Conservation (phyloP, 2,329 filamentous ascomycete species). For the Septoria petroselini region DNA sequence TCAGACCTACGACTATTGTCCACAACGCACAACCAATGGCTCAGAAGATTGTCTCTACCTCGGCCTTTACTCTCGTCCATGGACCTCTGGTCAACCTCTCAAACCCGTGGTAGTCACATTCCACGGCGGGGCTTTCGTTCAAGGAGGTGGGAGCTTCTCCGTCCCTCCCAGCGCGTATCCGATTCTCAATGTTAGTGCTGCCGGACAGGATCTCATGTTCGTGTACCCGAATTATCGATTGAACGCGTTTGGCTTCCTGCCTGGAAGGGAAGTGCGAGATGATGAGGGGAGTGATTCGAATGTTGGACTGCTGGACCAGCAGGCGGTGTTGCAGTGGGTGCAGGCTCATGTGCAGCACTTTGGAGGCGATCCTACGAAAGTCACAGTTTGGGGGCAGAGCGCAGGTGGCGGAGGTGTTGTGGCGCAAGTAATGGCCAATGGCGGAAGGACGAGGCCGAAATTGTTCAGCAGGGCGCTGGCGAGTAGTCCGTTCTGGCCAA, state of each 20-base stretch:
- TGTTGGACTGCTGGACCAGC: constrained; percentile 48
- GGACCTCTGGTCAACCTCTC: constrained; percentile 45
- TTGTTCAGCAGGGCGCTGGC: constrained; percentile 53
- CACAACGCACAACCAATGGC: constrained; percentile 26
- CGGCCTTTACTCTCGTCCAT: constrained; percentile 59
- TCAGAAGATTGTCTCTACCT: constrained; percentile 46
- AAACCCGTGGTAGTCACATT: constrained; percentile 60
- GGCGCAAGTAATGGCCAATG: constrained; percentile 54
- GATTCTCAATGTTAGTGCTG: constrained; percentile 53
- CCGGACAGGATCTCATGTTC: constrained; percentile 51
- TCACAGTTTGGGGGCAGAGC: constrained; percentile 29
- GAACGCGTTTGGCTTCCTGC: constrained; percentile 47
- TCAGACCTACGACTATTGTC: constrained; percentile 41
- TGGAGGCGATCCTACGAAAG: constrained; percentile 28
- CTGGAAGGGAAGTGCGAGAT: constrained; percentile 42
- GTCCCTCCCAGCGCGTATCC: constrained; percentile 58
- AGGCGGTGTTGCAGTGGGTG: constrained; percentile 52
- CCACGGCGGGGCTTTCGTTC: constrained; percentile 61
- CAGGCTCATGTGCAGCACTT: constrained; percentile 47
- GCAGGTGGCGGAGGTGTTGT: constrained; percentile 47
- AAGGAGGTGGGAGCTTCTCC: constrained; percentile 54
- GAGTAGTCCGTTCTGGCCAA: constrained; percentile 58
- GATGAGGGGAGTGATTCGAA: constrained; percentile 39
- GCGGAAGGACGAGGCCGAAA: constrained; percentile 42
- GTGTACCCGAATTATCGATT: constrained; percentile 52